phyloP scores from a whole-genome alignment of 176 grass and related monocot species.

The Hordeum vulgare region DNA sequence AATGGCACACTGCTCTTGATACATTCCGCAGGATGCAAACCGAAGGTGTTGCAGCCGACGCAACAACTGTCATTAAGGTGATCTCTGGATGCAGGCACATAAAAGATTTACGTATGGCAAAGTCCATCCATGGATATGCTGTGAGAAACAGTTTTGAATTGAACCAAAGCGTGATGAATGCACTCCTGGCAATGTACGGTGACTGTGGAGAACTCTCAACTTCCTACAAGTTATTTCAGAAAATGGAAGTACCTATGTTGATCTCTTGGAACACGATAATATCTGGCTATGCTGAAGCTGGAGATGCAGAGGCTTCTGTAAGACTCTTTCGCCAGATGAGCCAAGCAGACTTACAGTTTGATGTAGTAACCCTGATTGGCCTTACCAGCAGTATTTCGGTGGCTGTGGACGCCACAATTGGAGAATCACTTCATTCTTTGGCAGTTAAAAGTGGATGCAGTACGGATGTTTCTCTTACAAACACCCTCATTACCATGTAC shows the following conservation, averaged over 20 bases:
- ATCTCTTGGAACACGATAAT: constrained; percentile 83
- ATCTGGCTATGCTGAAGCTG: constrained; percentile 42
- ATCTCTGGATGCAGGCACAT: constrained; percentile 39
- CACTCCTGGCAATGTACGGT: constrained; percentile 50
- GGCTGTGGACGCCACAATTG: constrained; percentile 16
- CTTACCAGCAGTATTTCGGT: constrained; percentile 34
- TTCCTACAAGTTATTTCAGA: constrained; percentile 44
- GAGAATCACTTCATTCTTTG: constrained; percentile 45
- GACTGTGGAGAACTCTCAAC: constrained; percentile 38
- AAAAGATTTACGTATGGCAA: constrained; percentile 35
- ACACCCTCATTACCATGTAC: constrained; percentile 76
- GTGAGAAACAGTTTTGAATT: constrained; percentile 45
- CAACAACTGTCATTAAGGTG: constrained; percentile 37
- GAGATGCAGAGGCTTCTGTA: constrained; percentile 32
- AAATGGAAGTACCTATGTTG: constrained; percentile 17
- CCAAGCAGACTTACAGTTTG: constrained; percentile 33
- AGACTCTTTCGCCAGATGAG: constrained; percentile 41
- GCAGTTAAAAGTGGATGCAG: constrained; percentile 54
- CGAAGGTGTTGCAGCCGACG: constrained; percentile 37
- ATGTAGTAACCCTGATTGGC: constrained; percentile 58
- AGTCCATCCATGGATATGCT: constrained; percentile 56
- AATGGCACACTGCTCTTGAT: constrained; percentile 27
- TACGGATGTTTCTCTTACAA: constrained; percentile 48
- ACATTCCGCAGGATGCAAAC: constrained; percentile 37
- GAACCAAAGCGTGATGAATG: constrained; percentile 39